These are phyloP conservation scores for Yamagishiella unicocca DNA, from an alignment of 139 green algal species.

Conservation along the genomic window DNA sequence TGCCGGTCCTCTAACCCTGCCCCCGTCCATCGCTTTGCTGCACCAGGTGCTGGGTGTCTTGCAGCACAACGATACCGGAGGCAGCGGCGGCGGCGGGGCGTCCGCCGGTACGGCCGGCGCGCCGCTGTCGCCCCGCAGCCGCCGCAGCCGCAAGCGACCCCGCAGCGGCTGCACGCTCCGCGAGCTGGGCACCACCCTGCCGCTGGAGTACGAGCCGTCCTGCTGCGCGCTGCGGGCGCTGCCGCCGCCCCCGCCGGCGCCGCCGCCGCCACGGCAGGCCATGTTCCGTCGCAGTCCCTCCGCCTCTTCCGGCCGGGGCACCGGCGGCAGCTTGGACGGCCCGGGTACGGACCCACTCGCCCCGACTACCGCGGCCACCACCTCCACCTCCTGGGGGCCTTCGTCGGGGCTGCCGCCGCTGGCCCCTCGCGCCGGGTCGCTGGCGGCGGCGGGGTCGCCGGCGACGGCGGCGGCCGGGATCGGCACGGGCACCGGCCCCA, in stretches of 20 bases:
- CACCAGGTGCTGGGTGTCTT: conserved; percentile 12
- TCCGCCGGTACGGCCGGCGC: not conserved
- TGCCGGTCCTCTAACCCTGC: no score
- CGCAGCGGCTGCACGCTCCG: not conserved
- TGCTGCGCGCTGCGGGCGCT: conserved; percentile 22
- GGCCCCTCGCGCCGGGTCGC: not conserved
- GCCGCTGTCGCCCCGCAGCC: not conserved
- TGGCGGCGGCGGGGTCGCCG: not conserved
- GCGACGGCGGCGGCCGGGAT: not conserved
- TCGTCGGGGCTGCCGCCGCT: not conserved
- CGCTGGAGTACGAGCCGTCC: conserved; percentile 22
- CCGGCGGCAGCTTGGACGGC: not conserved
- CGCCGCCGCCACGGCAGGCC: not conserved
- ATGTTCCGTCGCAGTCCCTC: not conserved
- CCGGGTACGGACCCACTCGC: no score
- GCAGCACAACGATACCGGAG: not conserved
- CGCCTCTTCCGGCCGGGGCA: not conserved
- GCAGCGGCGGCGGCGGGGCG: not conserved
- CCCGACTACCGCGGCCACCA: no score
- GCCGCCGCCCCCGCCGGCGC: not conserved
- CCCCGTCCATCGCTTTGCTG: no score
- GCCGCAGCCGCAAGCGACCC: conserved; percentile 38
- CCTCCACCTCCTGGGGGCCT: not conserved
- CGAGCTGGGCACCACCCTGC: not conserved
- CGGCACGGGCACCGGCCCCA: not conserved